Percentiles rank a stretch among this genome's conserved stretches.
Conservation (phyloP, 2,329 filamentous ascomycete species). For the Talaromyces sp. region DNA sequence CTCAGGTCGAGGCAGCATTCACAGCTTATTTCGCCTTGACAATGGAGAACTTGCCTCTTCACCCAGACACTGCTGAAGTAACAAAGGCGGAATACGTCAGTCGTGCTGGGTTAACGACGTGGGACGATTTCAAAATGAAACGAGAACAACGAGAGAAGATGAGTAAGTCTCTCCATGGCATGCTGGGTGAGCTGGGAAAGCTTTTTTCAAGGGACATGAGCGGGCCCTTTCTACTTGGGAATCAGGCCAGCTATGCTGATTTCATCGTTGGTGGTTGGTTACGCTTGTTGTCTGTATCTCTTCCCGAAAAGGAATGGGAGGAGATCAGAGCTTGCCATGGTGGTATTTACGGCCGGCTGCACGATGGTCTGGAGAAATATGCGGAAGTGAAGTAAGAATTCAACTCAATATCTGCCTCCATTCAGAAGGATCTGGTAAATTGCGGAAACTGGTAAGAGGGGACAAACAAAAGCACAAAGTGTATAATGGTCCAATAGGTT, state of each 20-base stretch:
- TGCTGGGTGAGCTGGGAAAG: constrained; percentile 43
- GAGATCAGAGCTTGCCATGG: constrained; percentile 48
- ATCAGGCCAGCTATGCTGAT: constrained; percentile 51
- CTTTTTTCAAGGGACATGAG: constrained; percentile 38
- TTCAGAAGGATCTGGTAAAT: neutral
- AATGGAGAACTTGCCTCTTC: constrained; percentile 47
- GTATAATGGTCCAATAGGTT: constrained; percentile 24
- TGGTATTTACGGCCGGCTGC: constrained; percentile 50
- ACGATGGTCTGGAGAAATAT: constrained; percentile 46
- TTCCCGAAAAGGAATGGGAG: constrained; percentile 49
- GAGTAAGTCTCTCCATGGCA: constrained; percentile 39
- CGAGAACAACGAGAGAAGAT: constrained; percentile 42
- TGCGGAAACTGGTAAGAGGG: too few species aligned
- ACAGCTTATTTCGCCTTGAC: constrained; percentile 44
- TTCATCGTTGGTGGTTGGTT: constrained; percentile 58
- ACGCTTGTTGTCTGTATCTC: constrained; percentile 41
- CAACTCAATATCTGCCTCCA: neutral
- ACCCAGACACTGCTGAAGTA: constrained; percentile 47
- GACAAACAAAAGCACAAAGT: too few species aligned
- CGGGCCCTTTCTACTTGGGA: constrained; percentile 52
- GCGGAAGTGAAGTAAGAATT: constrained; percentile 29
- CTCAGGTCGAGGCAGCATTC: constrained; percentile 54
- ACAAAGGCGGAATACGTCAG: constrained; percentile 49
- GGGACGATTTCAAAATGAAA: constrained; percentile 34
- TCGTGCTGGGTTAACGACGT: constrained; percentile 45